Conservation (phyloP, 1,284 basidiomycete genomes). For the Irpex sp. region DNA sequence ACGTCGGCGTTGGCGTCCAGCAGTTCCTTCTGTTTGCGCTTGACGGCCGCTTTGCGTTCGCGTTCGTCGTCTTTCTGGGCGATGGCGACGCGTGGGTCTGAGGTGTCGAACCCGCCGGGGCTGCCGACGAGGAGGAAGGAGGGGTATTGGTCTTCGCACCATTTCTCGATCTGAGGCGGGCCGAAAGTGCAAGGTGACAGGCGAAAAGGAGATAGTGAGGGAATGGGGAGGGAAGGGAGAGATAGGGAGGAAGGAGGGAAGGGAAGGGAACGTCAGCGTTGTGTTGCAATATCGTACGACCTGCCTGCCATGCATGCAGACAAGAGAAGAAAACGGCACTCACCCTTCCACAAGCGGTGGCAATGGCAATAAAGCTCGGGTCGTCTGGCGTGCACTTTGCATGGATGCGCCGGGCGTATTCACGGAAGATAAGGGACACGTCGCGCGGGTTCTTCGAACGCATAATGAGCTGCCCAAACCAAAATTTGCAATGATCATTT, state of each 20-base stretch:
- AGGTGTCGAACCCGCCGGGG: conserved; percentile 33
- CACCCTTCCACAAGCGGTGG: conserved; percentile 76
- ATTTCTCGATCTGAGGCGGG: conserved; percentile 94
- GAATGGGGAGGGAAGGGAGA: too few relatives aligned
- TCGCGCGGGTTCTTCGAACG: conserved; percentile 88
- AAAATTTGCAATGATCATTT: not conserved
- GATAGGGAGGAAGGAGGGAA: too few relatives aligned
- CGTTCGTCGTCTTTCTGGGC: conserved; percentile 34
- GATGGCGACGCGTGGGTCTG: conserved; percentile 54
- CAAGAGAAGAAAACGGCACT: not conserved
- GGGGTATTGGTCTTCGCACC: conserved; percentile 87
- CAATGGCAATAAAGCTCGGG: conserved; percentile 81
- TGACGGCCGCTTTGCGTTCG: conserved; percentile 29
- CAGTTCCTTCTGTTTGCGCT: conserved; percentile 34
- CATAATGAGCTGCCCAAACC: conserved; percentile 74
- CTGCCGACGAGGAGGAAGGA: conserved; percentile 63
- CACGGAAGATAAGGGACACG: conserved; percentile 85
- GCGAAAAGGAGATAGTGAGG: too few relatives aligned
- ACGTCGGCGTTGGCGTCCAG: conserved; percentile 17
- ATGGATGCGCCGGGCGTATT: conserved; percentile 82
- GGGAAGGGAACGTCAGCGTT: not conserved
- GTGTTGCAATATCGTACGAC: not conserved
- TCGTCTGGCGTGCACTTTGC: conserved; percentile 74
- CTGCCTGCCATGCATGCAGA: too few relatives aligned
- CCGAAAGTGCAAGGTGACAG: too few relatives aligned